These are phyloP conservation scores for Graphilbum fragrans DNA, from an alignment of 2,329 filamentous ascomycete species.

Conservation along the genomic window DNA sequence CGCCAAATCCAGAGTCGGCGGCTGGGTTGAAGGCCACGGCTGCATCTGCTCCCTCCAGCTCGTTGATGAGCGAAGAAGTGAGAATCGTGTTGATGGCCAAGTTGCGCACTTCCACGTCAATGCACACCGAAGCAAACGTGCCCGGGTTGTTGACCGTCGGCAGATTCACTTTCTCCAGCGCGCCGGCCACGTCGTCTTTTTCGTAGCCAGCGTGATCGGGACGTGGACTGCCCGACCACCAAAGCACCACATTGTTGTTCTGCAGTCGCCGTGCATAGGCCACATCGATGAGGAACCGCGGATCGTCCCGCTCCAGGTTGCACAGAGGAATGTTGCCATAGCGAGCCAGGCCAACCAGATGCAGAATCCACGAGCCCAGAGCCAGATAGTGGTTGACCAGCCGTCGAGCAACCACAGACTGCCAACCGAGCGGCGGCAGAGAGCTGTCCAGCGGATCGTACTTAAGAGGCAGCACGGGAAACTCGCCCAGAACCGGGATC, in stretches of 20 bases:
- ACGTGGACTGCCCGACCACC: conserved; percentile 82
- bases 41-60: conserved; percentile 81
- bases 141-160: conserved; percentile 86
- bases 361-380: conserved; percentile 82
- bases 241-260: conserved; percentile 84
- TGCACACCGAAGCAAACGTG: conserved; percentile 90
- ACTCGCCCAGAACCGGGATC: conserved; percentile 69
- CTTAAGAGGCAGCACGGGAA: conserved; percentile 69
- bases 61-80: conserved; percentile 91
- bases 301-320: conserved; percentile 90
- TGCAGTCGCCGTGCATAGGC: conserved; percentile 85
- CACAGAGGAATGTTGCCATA: conserved; percentile 93
- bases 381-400: conserved; percentile 84
- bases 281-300: conserved; percentile 88
- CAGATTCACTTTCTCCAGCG: conserved; percentile 81
- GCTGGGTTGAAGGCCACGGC: conserved; percentile 76
- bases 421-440: conserved; percentile 87
- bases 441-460: conserved; percentile 77
- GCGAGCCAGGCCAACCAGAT: conserved; percentile 74
- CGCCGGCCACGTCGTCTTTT: conserved; percentile 73
- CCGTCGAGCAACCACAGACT: conserved; percentile 73
- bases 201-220: conserved; percentile 96
- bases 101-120: conserved; percentile 88
- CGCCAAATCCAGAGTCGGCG: conserved; percentile 35
- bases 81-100: conserved; percentile 96